A percentile compares a stretch with the other conserved stretches of the same genome.
phyloP scores from a whole-genome alignment of 2,329 filamentous ascomycete species.

The Fusarium nanum region DNA sequence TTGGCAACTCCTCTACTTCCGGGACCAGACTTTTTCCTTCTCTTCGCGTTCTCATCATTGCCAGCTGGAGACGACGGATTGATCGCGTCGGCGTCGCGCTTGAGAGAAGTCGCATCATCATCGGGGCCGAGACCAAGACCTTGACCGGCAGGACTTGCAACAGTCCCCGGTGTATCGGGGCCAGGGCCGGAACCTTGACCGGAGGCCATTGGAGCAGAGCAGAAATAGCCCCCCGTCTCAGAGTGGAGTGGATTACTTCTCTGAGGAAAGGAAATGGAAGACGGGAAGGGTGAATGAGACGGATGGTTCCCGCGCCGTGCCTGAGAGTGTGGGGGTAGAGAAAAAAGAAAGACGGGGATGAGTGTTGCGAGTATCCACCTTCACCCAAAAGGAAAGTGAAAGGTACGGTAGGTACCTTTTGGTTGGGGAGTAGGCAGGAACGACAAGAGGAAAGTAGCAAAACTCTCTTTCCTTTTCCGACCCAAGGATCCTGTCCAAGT shows the following conservation, averaged over 20 bases:
- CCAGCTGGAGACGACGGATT: slow-evolving; percentile 32
- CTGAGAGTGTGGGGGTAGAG: slow-evolving; percentile 25
- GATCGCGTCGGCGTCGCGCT: slow-evolving; percentile 42
- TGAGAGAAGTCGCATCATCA: slow-evolving; percentile 26
- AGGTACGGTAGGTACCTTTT: not conserved
- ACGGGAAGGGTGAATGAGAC: slow-evolving; percentile 12
- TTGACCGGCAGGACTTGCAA: slow-evolving; percentile 32
- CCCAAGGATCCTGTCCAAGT: not conserved
- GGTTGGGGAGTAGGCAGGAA: not conserved
- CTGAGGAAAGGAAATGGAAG: slow-evolving; percentile 23
- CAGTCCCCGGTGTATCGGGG: slow-evolving; percentile 34
- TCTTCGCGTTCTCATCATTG: slow-evolving; percentile 53
- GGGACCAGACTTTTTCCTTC: slow-evolving; percentile 59
- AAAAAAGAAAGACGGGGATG: slow-evolving; percentile 16
- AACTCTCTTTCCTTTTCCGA: not conserved
- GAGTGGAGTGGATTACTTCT: slow-evolving; percentile 23
- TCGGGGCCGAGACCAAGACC: slow-evolving; percentile 18
- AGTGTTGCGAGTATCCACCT: slow-evolving; percentile 26
- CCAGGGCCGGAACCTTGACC: slow-evolving; percentile 16
- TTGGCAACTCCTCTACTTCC: slow-evolving; percentile 67
- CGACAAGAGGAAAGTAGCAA: not conserved
- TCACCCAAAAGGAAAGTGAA: slow-evolving; percentile 4
- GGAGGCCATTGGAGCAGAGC: slow-evolving; percentile 37
- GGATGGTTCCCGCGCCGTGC: slow-evolving; percentile 4
- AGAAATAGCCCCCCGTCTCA: slow-evolving; percentile 18